Conservation (phyloP, 805 yeast genomes). For the Ogataea philodendri region DNA sequence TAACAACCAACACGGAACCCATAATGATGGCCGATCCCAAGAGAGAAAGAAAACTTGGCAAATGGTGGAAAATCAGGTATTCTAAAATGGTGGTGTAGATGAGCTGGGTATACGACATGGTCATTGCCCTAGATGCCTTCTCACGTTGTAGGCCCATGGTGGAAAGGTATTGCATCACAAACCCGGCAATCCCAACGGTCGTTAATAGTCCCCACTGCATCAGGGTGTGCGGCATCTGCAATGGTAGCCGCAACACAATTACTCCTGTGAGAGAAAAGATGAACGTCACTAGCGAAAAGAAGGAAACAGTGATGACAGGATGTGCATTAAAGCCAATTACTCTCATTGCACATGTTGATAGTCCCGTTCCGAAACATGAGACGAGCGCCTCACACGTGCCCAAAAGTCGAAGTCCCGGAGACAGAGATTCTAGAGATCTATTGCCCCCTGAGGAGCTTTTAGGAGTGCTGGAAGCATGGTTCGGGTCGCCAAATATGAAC, state of each 20-base stretch:
- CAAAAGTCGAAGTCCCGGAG: constrained; percentile 50
- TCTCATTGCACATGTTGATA: constrained; percentile 68
- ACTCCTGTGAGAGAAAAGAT: constrained; percentile 54
- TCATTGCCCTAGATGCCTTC: constrained; percentile 70
- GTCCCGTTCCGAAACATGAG: constrained; percentile 69
- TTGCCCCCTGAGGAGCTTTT: constrained; percentile 9
- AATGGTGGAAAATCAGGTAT: constrained; percentile 62
- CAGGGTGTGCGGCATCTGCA: constrained; percentile 57
- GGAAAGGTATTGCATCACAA: constrained; percentile 72
- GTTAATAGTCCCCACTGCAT: constrained; percentile 66
- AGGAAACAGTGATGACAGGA: constrained; percentile 75
- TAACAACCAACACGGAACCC: constrained; percentile 58
- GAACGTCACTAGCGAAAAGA: constrained; percentile 63
- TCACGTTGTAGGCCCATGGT: constrained; percentile 85
- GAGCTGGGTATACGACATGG: constrained; percentile 74
- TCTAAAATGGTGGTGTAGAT: constrained; percentile 80
- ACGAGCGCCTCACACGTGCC: constrained; percentile 63
- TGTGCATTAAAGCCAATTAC: constrained; percentile 77
- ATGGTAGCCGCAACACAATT: constrained; percentile 46
- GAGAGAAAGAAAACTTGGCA: constrained; percentile 67
- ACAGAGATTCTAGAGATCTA: constrained; percentile 47
- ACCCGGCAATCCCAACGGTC: constrained; percentile 72
- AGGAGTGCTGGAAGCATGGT: background rate
- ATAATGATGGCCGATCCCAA: constrained; percentile 69
- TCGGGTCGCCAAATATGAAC: constrained; percentile 54